Evolutionary conservation across 768 basidiomycete species (phyloP).

Genomic region (Chalciporus chontae): DNA sequence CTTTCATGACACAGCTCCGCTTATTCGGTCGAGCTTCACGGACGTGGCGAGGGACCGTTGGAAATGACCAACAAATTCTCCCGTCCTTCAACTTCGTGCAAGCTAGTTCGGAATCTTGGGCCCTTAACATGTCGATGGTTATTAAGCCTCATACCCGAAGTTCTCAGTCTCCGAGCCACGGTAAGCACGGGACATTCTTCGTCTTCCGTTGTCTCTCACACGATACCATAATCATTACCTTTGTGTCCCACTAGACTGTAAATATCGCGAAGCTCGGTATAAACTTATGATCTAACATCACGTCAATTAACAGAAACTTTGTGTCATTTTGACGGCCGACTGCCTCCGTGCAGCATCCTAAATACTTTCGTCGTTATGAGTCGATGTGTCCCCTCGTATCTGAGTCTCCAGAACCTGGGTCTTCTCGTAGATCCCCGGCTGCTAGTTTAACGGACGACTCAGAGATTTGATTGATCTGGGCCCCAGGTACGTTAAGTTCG

Average conservation of each 20-base stretch:
- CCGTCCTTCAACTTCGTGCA: too few relatives aligned
- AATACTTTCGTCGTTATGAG: conserved; percentile 40
- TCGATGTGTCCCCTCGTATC: conserved; percentile 35
- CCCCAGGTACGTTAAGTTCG: conserved; percentile 26
- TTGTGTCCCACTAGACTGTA: too few relatives aligned
- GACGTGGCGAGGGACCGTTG: too few relatives aligned
- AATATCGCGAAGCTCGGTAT: not conserved
- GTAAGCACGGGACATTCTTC: not conserved
- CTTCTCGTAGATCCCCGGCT: conserved; percentile 19
- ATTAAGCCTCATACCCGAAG: too few relatives aligned
- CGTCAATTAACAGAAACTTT: conserved; percentile 30
- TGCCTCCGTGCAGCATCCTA: conserved; percentile 30
- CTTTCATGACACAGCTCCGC: too few relatives aligned
- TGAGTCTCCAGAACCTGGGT: conserved; percentile 34
- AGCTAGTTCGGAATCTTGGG: too few relatives aligned
- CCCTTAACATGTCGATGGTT: too few relatives aligned
- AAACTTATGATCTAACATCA: conserved; percentile 11
- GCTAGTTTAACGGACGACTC: not conserved
- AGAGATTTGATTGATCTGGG: conserved; percentile 47
- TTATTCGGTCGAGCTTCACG: too few relatives aligned
- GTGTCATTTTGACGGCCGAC: conserved; percentile 40
- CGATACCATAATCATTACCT: not conserved
- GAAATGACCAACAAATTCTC: too few relatives aligned
- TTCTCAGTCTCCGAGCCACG: not conserved
- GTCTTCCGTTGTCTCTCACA: not conserved